Conservation (phyloP, 179 eudicot genomes). For the Heliamphora pulchella region DNA sequence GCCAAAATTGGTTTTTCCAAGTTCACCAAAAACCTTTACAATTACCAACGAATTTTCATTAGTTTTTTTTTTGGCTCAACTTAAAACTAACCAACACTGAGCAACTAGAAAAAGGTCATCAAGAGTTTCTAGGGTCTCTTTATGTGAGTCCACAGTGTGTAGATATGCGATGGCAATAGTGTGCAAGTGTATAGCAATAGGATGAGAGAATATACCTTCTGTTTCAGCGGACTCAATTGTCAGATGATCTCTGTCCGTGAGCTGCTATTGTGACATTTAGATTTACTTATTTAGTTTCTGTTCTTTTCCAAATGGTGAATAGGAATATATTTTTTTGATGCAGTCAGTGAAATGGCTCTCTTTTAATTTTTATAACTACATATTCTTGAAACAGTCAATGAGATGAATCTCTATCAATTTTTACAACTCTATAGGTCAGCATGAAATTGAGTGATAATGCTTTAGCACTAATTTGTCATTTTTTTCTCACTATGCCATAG, state of each 20-base stretch:
- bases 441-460: not conserved
- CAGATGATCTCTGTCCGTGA: not conserved
- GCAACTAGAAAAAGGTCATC: too few species aligned
- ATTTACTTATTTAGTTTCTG: not conserved
- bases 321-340: not conserved
- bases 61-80: too few species aligned
- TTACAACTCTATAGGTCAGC: not conserved
- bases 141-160: too few species aligned
- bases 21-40: too few species aligned
- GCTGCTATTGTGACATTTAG: not conserved
- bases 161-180: too few species aligned
- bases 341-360: not conserved
- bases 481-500: slow-evolving; percentile 24
- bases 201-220: too few species aligned
- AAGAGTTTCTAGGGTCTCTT: too few species aligned
- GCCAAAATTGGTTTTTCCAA: too few species aligned
- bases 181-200: too few species aligned
- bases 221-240: not conserved
- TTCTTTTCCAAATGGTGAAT: not conserved
- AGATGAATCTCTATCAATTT: not conserved
- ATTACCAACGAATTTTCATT: too few species aligned
- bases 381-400: not conserved
- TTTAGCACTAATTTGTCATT: not conserved
- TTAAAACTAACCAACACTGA: too few species aligned
- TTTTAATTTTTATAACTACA: not conserved